phyloP scores from a whole-genome alignment of 2,329 filamentous ascomycete species.

The Sarocladium brachiariae region DNA sequence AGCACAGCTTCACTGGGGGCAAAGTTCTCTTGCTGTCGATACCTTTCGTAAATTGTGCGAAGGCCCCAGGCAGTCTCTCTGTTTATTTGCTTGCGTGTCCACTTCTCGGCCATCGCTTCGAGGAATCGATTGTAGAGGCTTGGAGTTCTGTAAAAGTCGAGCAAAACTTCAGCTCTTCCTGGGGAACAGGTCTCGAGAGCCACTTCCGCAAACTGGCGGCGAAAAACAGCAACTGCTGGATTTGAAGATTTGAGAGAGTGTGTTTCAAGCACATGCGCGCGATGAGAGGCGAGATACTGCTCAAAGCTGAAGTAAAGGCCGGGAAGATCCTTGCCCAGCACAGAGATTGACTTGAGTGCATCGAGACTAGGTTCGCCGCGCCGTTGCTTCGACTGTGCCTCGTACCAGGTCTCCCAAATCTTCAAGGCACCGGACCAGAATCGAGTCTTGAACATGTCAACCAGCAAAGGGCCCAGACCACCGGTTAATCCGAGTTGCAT shows the following conservation, averaged over 20 bases:
- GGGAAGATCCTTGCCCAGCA: background rate
- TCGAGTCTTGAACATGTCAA: conserved; percentile 27
- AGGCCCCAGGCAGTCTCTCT: conserved; percentile 26
- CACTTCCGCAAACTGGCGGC: conserved; percentile 23
- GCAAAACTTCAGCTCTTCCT: conserved; percentile 28
- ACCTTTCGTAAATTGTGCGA: conserved; percentile 37
- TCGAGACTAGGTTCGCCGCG: conserved; percentile 15
- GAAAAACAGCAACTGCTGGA: conserved; percentile 21
- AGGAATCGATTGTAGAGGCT: conserved; percentile 39
- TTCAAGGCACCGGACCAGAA: conserved; percentile 31
- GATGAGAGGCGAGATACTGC: conserved; percentile 20
- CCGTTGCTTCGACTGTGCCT: conserved; percentile 12
- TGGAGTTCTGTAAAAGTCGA: conserved; percentile 32
- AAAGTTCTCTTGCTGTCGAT: conserved; percentile 33
- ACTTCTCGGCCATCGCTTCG: conserved; percentile 23
- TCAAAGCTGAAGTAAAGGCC: conserved; percentile 27
- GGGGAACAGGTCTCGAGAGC: conserved; percentile 29
- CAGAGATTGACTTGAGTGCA: conserved; percentile 10
- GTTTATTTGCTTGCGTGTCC: conserved; percentile 20
- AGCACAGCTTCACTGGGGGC: conserved; percentile 33
- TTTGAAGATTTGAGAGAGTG: background rate
- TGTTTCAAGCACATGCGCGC: background rate
- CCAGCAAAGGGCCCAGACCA: conserved; percentile 38
- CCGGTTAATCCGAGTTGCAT: conserved; percentile 24
- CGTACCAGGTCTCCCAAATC: conserved; percentile 30